Evolutionary conservation across 495 filamentous ascomycete genomes (phyloP).

Genomic region (Massariosphaeria phaeospora): DNA sequence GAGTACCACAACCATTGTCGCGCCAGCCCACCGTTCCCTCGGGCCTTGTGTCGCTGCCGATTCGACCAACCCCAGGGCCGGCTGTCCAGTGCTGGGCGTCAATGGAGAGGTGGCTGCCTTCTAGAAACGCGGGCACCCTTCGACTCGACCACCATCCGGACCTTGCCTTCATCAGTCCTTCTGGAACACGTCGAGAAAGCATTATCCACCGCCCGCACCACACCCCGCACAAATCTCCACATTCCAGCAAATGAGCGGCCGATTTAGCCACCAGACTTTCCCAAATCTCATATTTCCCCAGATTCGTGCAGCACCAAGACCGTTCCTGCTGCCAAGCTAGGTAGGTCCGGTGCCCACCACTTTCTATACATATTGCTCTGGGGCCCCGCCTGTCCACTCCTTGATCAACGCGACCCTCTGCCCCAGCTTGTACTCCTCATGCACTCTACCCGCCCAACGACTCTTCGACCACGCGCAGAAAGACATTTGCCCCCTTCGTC

Average conservation of each 20-base stretch:
- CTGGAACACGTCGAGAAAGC: no score
- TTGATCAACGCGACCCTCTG: constrained; percentile 18
- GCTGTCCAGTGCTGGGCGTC: no score
- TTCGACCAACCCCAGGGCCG: no score
- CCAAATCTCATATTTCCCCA: no score
- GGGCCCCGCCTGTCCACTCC: neutral
- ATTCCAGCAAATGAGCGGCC: neutral
- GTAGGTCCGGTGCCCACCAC: neutral
- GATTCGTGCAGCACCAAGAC: no score
- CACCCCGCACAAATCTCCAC: neutral
- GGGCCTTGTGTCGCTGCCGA: no score
- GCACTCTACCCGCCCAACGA: constrained; percentile 12
- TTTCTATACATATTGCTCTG: neutral
- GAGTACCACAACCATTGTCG: no score
- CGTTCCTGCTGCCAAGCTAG: neutral
- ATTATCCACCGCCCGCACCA: no score
- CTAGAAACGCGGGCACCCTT: no score
- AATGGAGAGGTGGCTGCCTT: no score
- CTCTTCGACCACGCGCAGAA: neutral
- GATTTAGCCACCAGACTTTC: constrained; percentile 3
- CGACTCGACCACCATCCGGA: neutral
- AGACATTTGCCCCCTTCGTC: constrained; percentile 12
- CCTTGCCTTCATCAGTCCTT: no score
- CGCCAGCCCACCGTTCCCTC: no score
- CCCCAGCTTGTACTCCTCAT: constrained; percentile 3